Evolutionary conservation across 352 stramenopile species (phyloP).

Genomic region (Elongisporangium undulatum): DNA sequence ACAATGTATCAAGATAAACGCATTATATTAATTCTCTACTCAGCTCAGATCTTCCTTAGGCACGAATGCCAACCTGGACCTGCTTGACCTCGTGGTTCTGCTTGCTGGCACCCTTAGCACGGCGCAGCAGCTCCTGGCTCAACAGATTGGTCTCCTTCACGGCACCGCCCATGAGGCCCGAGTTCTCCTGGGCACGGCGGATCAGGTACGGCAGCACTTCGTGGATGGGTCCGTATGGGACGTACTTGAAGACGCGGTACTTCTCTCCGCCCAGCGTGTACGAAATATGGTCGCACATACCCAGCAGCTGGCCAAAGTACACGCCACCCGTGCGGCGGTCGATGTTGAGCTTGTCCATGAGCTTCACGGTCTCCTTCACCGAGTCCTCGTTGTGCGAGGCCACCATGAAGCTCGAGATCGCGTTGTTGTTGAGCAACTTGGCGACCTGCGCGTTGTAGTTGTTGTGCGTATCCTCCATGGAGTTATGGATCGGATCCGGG

Average conservation of each 20-base stretch:
- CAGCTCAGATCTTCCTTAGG: background rate
- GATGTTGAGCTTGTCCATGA: constrained; percentile 91
- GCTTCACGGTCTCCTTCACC: constrained; percentile 89
- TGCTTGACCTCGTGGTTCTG: background rate
- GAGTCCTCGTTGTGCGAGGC: constrained; percentile 97
- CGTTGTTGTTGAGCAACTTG: constrained; percentile 86
- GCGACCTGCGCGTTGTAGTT: constrained; percentile 92
- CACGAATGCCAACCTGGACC: background rate
- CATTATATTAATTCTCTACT: background rate
- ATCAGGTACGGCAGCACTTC: constrained; percentile 98
- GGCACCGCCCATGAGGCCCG: constrained; percentile 82
- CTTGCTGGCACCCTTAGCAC: constrained; percentile 6
- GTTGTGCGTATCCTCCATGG: constrained; percentile 91
- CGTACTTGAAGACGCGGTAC: constrained; percentile 97
- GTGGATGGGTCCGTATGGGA: constrained; percentile 95
- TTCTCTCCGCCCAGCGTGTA: constrained; percentile 91
- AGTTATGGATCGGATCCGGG: constrained; percentile 91
- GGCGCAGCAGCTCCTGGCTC: constrained; percentile 62
- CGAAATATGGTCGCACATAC: constrained; percentile 97
- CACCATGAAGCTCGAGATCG: constrained; percentile 94
- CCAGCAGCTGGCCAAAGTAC: constrained; percentile 97
- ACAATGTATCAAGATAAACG: background rate
- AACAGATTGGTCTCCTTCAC: constrained; percentile 73
- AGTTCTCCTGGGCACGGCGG: constrained; percentile 96
- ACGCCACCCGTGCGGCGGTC: constrained; percentile 65